Evolutionary conservation across 306 rosid genomes (phyloP).

Genomic region (Acacia melanoxylon): DNA sequence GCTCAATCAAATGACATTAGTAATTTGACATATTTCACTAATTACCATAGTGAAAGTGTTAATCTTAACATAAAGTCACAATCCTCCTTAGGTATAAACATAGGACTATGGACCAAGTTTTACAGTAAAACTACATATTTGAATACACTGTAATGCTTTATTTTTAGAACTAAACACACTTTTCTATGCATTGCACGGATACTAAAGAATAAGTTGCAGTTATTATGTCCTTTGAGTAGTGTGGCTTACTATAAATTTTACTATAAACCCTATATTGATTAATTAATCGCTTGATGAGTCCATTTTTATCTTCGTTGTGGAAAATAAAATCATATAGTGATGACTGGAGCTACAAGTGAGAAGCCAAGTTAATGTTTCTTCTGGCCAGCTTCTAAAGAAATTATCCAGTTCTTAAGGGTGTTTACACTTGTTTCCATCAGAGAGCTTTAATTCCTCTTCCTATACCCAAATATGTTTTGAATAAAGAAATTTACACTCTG

Average conservation of each 20-base stretch:
- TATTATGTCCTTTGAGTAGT: background rate
- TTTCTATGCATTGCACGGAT: background rate
- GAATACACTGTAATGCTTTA: background rate
- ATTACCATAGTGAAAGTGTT: background rate
- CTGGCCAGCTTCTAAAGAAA: background rate
- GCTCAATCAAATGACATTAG: background rate
- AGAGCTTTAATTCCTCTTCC: background rate
- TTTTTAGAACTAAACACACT: background rate
- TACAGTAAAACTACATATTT: background rate
- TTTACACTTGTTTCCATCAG: background rate
- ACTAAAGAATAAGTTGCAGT: background rate
- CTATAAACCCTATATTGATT: background rate
- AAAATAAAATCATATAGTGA: too few species aligned
- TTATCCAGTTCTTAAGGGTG: background rate
- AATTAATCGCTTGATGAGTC: background rate
- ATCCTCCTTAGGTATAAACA: background rate
- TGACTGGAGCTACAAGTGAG: background rate
- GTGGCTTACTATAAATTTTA: background rate
- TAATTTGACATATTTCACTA: background rate
- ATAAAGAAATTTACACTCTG: background rate
- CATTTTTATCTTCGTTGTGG: background rate
- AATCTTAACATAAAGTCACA: background rate
- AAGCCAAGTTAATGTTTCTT: background rate
- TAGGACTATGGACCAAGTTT: background rate
- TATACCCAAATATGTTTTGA: background rate